Base-by-base conservation (phyloP, 2,329 filamentous ascomycete species). In the Alternaria postmessia region DNA sequence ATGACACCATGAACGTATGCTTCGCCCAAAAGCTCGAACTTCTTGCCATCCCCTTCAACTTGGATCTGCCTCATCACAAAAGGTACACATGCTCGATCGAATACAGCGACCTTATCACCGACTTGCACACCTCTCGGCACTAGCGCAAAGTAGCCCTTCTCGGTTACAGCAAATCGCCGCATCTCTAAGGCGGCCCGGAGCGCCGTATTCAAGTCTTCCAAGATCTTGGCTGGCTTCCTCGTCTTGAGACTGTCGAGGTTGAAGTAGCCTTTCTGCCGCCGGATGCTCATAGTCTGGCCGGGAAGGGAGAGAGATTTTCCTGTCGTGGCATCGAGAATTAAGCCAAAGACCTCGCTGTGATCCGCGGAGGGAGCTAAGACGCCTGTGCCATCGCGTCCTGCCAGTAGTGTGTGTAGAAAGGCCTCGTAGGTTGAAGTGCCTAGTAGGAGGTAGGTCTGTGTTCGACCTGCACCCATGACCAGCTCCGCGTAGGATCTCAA, bases 1-100 rank as follows among this genome's bases (percentile, higher is more conserved):
- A 69, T 73, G 12, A 72, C 56, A 0, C 69, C 68, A 43, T 74
- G 68, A 14, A 70, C 67, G 51, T 72, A 71, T 9, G 60, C 51
- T 34, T 71, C 70, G 20, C 70, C 70, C 26, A 73, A 14, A 6
- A 73, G 47, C 49, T 68, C 62, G 39, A 64, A 64, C 7, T 24
- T 48, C 16, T 24, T 16, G 3, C 8, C 18, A 7, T 7, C 22
- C 1, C 42, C 20, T 11, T 20, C 24, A 4, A 28, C 20, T 12
- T 18, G 4, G 26, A 20, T 39, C 36, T 26, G 44, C 14, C 67
- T 54, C 1, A 72, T 16, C 4, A 70, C 61, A 16, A 71, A 73
- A 3, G 68, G 68, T 8, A 73, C 65, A 53, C 67, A 59, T 1
- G 59, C 66, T n/a, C 51, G 38, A 18, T 69, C 57, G 44, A 73